Evolutionary conservation across 805 yeast species (phyloP).

Genomic region (Ogataea henricii): DNA sequence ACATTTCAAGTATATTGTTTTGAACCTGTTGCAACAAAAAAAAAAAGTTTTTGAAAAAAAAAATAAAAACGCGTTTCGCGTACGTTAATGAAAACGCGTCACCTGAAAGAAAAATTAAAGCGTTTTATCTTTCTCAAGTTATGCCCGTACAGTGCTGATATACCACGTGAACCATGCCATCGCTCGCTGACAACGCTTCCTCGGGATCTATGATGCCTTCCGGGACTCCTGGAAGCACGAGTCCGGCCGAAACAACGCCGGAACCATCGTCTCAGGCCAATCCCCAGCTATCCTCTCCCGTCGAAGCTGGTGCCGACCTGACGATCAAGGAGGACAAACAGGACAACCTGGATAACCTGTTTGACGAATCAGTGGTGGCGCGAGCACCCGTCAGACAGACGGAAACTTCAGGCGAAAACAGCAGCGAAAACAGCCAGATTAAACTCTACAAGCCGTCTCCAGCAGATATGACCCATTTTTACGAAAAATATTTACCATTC

Average conservation of each 20-base stretch:
- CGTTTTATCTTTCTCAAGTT: no score
- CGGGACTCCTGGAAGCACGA: neutral
- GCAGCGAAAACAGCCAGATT: neutral
- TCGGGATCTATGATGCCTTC: neutral
- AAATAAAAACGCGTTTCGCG: no score
- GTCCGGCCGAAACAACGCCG: slow-evolving; percentile 16
- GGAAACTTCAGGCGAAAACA: neutral
- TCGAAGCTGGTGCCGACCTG: slow-evolving; percentile 5
- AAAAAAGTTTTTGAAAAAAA: no score
- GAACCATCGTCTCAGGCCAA: slow-evolving; percentile 28
- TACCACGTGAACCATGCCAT: slow-evolving; percentile 17
- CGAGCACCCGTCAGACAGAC: neutral
- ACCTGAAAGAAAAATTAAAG: no score
- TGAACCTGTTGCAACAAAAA: no score
- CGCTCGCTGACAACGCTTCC: slow-evolving; percentile 4
- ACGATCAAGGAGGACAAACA: slow-evolving; percentile 1
- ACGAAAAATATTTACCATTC: slow-evolving; percentile 74
- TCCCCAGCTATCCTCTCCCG: slow-evolving; percentile 17
- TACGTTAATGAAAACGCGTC: no score
- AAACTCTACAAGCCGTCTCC: slow-evolving; percentile 39
- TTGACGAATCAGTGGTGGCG: slow-evolving; percentile 7
- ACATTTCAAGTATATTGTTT: no score
- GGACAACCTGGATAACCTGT: neutral
- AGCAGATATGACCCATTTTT: slow-evolving; percentile 72
- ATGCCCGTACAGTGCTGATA: no score